Base-by-base conservation (phyloP, 495 filamentous ascomycete species). In the Neurospora terricola region DNA sequence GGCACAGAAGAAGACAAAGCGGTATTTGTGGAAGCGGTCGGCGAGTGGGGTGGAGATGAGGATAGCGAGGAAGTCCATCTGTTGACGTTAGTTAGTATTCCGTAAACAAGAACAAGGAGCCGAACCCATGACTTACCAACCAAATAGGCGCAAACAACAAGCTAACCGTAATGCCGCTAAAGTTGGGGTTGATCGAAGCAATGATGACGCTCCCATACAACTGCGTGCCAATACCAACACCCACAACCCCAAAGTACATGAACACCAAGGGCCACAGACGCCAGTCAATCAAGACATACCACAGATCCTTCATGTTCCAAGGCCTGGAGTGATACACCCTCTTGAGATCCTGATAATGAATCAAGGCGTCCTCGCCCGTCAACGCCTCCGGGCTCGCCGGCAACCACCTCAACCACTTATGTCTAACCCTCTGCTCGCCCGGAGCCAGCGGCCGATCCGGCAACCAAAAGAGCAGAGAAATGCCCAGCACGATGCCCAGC, bases 241-340 rank as follows among this genome's bases (percentile, higher is more conserved):
- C 94, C 6, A 97, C 94, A 10, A 97, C 94, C 18, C 94, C 94
- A 81, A 97, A 97, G 81, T 97, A 97, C 94, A 97, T 97, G 43
- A 95, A 76, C 10, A 91, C 84, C 71, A 97, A 80, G 0, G 94
- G 94, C 91, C 92, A 97, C 23, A 97, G 81, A 4, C 93, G 87
- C 93, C 93, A 97, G 80, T 97, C 94, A 43, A 89, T 83, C 30
- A 97, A 82, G 4, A 97, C 91, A 38, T 83, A 78, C 16, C 83
- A 79, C 5, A 97, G 83, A 73, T 97, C 92, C 62, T 81, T 86
- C 43, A 91, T 48, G 12, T 84, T 88, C 94, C 94, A 97, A 6
- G 84, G 83, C 2, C 88, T 84, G 9, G 86, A 83, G 72, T 92
- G 88, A 78, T 97, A 97, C 2, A 94, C 93, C 69, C 93, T 86